Conservation (phyloP, 2,329 filamentous ascomycete species). For the Xylaria sp. region DNA sequence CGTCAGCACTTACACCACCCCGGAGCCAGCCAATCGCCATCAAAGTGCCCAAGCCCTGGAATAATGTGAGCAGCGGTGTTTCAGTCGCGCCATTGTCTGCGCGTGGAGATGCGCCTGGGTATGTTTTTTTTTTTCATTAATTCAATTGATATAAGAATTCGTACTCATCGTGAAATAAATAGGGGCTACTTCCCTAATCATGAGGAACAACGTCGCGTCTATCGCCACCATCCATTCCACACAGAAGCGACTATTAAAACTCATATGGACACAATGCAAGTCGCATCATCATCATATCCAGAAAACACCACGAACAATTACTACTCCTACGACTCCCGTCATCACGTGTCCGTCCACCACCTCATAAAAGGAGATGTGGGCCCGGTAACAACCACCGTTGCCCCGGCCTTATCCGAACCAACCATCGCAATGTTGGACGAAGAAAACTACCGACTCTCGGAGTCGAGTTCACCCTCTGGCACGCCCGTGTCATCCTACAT, state of each 20-base stretch:
- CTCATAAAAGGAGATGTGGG: slow-evolving; percentile 21
- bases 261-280: slow-evolving; percentile 33
- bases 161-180: slow-evolving; percentile 16
- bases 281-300: slow-evolving; percentile 28
- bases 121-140: slow-evolving; percentile 29
- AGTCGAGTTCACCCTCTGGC: slow-evolving; percentile 29
- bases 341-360: slow-evolving; percentile 13
- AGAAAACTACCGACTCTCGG: slow-evolving; percentile 8
- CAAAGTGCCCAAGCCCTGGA: slow-evolving; percentile 41
- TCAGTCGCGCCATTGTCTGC: slow-evolving; percentile 50
- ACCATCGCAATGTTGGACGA: slow-evolving; percentile 25
- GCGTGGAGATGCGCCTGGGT: slow-evolving; percentile 55
- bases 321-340: background rate
- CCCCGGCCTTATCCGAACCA: slow-evolving; percentile 22
- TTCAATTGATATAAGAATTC: background rate
- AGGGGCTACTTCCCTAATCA: slow-evolving; percentile 59
- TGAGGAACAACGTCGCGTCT: slow-evolving; percentile 48
- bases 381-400: slow-evolving; percentile 19
- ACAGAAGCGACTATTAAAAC: slow-evolving; percentile 38
- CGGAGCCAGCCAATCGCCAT: slow-evolving; percentile 50
- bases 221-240: slow-evolving; percentile 49
- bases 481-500: slow-evolving; percentile 48
- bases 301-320: slow-evolving; percentile 20
- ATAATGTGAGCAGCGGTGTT: slow-evolving; percentile 35
- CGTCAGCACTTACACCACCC: slow-evolving; percentile 18